A percentile compares a stretch with the other conserved stretches of the same genome.
phyloP scores from a whole-genome alignment of 176 grass and related monocot genomes.

The Elymus sibiricus region DNA sequence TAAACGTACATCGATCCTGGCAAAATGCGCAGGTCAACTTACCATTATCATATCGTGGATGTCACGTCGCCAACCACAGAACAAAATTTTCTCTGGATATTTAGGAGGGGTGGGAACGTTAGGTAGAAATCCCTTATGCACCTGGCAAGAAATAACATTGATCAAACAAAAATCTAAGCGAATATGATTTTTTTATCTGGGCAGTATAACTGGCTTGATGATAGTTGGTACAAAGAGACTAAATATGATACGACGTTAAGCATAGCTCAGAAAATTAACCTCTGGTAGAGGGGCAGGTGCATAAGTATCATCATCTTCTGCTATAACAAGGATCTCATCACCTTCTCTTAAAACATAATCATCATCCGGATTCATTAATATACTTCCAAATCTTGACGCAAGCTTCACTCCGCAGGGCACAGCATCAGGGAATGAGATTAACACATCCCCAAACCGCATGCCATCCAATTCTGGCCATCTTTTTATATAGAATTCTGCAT shows the following conservation, averaged over 20 bases:
- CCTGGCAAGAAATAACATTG: conserved; percentile 43
- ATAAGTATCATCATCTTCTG: conserved; percentile 99
- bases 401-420: conserved; percentile 94
- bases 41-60: conserved; percentile 99
- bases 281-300: conserved; percentile 58
- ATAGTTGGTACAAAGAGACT: background rate
- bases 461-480: conserved; percentile 91
- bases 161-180: background rate
- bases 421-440: conserved; percentile 93
- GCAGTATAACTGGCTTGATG: background rate
- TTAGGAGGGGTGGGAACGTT: conserved; percentile 73
- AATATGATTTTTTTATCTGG: background rate
- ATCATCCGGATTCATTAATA: conserved; percentile 88
- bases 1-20: background rate
- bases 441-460: conserved; percentile 78
- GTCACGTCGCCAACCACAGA: conserved; percentile 98
- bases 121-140: conserved; percentile 70
- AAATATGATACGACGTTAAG: conserved; percentile 6
- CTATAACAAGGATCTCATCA: conserved; percentile 92
- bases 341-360: conserved; percentile 86
- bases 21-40: conserved; percentile 21
- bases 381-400: conserved; percentile 75
- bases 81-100: conserved; percentile 97
- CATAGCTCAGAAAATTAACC: conserved; percentile 44
- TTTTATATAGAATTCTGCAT: conserved; percentile 98